Evolutionary conservation across 1,139 yeast genomes (phyloP).

Genomic region (Protomyces inouyei): DNA sequence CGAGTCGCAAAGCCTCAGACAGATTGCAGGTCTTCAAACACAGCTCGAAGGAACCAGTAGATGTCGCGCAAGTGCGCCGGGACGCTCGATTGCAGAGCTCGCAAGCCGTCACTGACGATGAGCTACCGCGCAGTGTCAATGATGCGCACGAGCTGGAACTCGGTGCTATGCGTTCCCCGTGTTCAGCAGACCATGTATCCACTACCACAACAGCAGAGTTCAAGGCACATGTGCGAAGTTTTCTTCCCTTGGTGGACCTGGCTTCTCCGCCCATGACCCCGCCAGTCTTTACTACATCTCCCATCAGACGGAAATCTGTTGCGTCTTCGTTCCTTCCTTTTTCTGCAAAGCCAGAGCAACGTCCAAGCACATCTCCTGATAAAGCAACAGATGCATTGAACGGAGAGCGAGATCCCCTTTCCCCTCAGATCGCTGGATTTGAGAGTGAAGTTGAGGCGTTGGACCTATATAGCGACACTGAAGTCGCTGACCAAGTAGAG

Average conservation of each 20-base stretch:
- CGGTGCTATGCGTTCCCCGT: conserved; percentile 8
- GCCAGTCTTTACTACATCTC: neutral
- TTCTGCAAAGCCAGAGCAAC: neutral
- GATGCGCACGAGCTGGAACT: conserved; percentile 1
- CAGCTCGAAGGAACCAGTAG: neutral
- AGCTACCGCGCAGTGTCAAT: neutral
- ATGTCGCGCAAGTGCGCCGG: neutral
- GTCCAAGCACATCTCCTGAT: neutral
- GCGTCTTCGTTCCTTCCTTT: neutral
- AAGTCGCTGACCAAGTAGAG: neutral
- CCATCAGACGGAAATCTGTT: neutral
- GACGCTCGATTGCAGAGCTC: neutral
- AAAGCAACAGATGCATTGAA: neutral
- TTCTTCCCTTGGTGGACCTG: neutral
- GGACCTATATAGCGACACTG: neutral
- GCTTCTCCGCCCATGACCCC: conserved; percentile 6
- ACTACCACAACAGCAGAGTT: conserved; percentile 22
- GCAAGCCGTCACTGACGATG: neutral
- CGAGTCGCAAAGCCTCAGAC: conserved; percentile 21
- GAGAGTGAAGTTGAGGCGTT: neutral
- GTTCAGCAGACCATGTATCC: conserved; percentile 1
- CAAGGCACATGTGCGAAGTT: conserved; percentile 3
- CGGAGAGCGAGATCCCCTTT: neutral
- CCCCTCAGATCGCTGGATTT: neutral
- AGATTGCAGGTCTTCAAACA: conserved; percentile 25